Evolutionary conservation across 805 yeast genomes (phyloP).

Genomic region (Middelhovenomyces tepae): DNA sequence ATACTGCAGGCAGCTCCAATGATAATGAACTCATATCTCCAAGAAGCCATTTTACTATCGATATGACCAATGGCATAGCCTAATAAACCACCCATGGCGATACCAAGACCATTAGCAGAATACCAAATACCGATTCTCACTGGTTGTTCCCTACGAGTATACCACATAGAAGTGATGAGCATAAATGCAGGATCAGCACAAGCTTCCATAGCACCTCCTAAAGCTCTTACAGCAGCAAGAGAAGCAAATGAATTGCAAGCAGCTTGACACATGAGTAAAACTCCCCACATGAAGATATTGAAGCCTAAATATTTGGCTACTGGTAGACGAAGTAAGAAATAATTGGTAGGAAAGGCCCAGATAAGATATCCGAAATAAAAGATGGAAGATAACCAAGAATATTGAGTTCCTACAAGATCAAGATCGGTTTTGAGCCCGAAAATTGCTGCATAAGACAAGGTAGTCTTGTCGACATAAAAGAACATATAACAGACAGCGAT

Average conservation of each 20-base stretch:
- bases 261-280: constrained; percentile 13
- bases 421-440: constrained; percentile 39
- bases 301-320: constrained; percentile 17
- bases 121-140: constrained; percentile 37
- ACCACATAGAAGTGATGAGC: constrained; percentile 55
- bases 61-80: constrained; percentile 19
- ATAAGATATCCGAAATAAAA: constrained; percentile 41
- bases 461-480: constrained; percentile 39
- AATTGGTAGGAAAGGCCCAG: constrained; percentile 37
- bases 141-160: constrained; percentile 40
- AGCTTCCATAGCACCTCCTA: constrained; percentile 15
- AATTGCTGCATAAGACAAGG: constrained; percentile 44
- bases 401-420: constrained; percentile 32
- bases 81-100: constrained; percentile 19
- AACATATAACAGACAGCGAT: constrained; percentile 12
- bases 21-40: constrained; percentile 54
- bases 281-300: constrained; percentile 16
- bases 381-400: constrained; percentile 37
- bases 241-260: constrained; percentile 11
- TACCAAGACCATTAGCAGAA: constrained; percentile 28
- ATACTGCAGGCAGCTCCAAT: constrained; percentile 51
- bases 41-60: constrained; percentile 32
- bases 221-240: constrained; percentile 10
- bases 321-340: constrained; percentile 25
- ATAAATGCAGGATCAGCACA: constrained; percentile 37